Conservation (phyloP, 2,329 filamentous ascomycete species). For the Fusarium sp. region DNA sequence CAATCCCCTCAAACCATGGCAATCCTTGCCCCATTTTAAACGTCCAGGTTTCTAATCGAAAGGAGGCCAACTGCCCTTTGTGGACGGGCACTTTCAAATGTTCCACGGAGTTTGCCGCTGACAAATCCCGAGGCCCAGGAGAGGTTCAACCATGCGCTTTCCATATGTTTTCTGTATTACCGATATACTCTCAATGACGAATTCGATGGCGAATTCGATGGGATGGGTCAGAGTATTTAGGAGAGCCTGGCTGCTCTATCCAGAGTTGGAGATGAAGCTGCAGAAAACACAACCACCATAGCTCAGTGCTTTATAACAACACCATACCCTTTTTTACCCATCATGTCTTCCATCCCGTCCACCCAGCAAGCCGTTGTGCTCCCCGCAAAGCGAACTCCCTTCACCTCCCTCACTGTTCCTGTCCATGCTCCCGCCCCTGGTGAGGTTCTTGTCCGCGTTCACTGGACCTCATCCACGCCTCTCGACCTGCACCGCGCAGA, state of each 20-base stretch:
- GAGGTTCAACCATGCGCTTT: too few species aligned
- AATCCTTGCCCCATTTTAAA: neutral
- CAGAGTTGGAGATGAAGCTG: neutral
- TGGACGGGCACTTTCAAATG: neutral
- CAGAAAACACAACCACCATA: neutral
- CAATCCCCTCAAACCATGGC: neutral
- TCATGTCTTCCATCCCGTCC: slow-evolving; percentile 65
- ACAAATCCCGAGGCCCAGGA: slow-evolving; percentile 1
- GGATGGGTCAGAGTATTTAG: neutral
- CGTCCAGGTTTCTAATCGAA: neutral
- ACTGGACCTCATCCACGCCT: slow-evolving; percentile 74
- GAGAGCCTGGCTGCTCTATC: neutral
- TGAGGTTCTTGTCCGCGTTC: slow-evolving; percentile 68
- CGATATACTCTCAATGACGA: neutral
- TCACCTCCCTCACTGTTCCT: slow-evolving; percentile 69
- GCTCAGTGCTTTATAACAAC: neutral
- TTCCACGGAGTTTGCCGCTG: neutral
- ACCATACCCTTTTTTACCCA: neutral
- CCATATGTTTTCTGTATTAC: neutral
- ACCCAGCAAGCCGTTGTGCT: slow-evolving; percentile 76
- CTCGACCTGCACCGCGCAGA: slow-evolving; percentile 75
- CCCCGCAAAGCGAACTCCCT: slow-evolving; percentile 65
- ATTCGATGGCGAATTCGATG: too few species aligned
- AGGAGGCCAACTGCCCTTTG: neutral
- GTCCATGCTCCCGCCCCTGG: slow-evolving; percentile 55